Conservation (phyloP, 345 rosid genomes). For the Gossypium longicalyx region DNA sequence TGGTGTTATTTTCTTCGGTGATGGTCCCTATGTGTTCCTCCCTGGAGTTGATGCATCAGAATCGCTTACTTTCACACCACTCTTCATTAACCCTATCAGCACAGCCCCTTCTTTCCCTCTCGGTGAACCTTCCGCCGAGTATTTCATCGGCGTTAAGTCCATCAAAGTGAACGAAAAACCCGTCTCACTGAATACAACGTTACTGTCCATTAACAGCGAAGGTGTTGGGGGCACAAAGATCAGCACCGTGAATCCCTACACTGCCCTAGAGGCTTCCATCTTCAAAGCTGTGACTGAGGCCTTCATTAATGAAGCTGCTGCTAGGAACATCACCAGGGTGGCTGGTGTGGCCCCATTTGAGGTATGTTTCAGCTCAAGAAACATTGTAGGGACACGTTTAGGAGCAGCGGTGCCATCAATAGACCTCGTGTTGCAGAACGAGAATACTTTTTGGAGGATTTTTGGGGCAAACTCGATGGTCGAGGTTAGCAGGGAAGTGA, state of each 20-base stretch:
- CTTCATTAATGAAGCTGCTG: conserved; percentile 30
- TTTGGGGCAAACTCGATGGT: conserved; percentile 71
- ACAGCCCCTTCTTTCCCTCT: conserved; percentile 29
- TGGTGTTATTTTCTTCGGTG: conserved; percentile 60
- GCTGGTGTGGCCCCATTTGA: conserved; percentile 46
- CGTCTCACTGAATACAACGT: conserved; percentile 36
- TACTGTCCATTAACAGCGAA: conserved; percentile 31
- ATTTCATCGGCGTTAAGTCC: conserved; percentile 52
- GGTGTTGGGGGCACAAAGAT: conserved; percentile 76
- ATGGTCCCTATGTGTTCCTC: conserved; percentile 50
- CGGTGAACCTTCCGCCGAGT: conserved; percentile 58
- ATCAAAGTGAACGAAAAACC: conserved; percentile 32
- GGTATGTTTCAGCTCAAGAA: conserved; percentile 44
- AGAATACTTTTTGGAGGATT: conserved; percentile 48
- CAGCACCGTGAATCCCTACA: conserved; percentile 68
- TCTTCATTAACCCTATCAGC: conserved; percentile 55
- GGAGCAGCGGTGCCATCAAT: neutral
- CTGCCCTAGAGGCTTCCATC: conserved; percentile 48
- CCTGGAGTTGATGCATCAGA: conserved; percentile 41
- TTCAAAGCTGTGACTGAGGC: conserved; percentile 36
- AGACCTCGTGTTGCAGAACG: conserved; percentile 30
- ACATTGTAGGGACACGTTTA: conserved; percentile 11
- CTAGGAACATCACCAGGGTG: conserved; percentile 44
- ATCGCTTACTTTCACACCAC: conserved; percentile 44
- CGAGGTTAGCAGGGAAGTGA: conserved; percentile 32